Evolutionary conservation across 257 asterid genomes (phyloP).

Genomic region (Schizonepeta tenuifolia): DNA sequence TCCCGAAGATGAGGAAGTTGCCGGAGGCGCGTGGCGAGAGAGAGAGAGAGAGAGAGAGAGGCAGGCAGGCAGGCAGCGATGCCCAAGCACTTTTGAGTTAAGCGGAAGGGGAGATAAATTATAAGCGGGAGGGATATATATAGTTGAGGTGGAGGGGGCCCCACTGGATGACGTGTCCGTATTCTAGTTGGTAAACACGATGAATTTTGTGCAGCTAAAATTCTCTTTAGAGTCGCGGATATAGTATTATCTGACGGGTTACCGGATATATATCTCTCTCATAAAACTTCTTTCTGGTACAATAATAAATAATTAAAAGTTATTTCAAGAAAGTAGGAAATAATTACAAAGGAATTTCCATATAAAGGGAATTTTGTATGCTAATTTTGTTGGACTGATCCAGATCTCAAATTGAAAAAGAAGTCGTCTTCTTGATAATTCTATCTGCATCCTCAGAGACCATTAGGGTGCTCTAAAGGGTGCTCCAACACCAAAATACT

Average conservation of each 20-base stretch:
- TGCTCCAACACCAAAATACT: too few relatives aligned
- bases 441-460: too few relatives aligned
- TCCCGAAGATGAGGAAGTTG: neutral
- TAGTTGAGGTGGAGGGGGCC: conserved; percentile 20
- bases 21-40: conserved; percentile 2
- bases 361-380: too few relatives aligned
- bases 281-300: neutral
- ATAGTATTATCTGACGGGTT: neutral
- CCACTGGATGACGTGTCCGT: neutral
- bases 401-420: neutral
- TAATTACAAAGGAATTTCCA: neutral
- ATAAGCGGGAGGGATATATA: neutral
- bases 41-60: neutral
- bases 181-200: neutral
- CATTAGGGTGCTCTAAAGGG: too few relatives aligned
- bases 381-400: neutral
- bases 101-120: neutral
- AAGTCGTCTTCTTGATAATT: neutral
- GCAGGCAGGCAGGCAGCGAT: neutral
- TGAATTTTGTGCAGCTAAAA: neutral
- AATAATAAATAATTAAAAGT: neutral
- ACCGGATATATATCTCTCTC: neutral
- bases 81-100: neutral
- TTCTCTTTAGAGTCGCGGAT: neutral
- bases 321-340: neutral